A percentile compares a stretch with the other conserved stretches of the same genome.
Conservation (phyloP, 371 early-diverging fungal species). For the Rhizomucor pusillus region DNA sequence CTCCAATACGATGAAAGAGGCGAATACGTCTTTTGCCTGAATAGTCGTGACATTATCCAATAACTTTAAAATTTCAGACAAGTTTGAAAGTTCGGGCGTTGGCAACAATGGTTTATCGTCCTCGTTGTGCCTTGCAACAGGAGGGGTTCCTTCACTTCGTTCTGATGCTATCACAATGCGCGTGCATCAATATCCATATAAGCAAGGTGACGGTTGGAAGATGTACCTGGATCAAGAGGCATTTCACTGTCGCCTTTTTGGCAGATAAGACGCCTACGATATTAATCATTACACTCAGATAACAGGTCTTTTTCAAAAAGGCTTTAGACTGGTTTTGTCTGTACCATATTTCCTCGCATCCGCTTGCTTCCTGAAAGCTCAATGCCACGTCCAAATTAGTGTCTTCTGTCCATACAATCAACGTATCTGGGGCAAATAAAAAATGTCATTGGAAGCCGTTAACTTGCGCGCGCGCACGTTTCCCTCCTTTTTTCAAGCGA, state of each 20-base stretch:
- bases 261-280: not conserved
- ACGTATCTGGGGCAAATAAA: slow-evolving; percentile 58
- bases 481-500: slow-evolving; percentile 24
- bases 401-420: slow-evolving; percentile 92
- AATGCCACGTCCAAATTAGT: slow-evolving; percentile 79
- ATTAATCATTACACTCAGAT: not conserved
- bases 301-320: no score
- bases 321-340: slow-evolving; percentile 1
- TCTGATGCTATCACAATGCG: slow-evolving; percentile 4
- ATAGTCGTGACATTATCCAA: slow-evolving; percentile 45
- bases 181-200: no score
- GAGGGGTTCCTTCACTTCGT: not conserved
- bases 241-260: not conserved
- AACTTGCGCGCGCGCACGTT: not conserved
- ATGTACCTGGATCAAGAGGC: not conserved
- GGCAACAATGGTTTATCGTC: slow-evolving; percentile 46
- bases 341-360: slow-evolving; percentile 83
- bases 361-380: slow-evolving; percentile 86
- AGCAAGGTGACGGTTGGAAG: not conserved
- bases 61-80: slow-evolving; percentile 57
- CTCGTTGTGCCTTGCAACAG: slow-evolving; percentile 1
- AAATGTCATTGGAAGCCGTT: not conserved
- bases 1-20: slow-evolving; percentile 42
- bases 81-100: slow-evolving; percentile 59
- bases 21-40: slow-evolving; percentile 51